Conservation (phyloP, 2,329 filamentous ascomycete genomes). For the Lachnellula occidentalis region DNA sequence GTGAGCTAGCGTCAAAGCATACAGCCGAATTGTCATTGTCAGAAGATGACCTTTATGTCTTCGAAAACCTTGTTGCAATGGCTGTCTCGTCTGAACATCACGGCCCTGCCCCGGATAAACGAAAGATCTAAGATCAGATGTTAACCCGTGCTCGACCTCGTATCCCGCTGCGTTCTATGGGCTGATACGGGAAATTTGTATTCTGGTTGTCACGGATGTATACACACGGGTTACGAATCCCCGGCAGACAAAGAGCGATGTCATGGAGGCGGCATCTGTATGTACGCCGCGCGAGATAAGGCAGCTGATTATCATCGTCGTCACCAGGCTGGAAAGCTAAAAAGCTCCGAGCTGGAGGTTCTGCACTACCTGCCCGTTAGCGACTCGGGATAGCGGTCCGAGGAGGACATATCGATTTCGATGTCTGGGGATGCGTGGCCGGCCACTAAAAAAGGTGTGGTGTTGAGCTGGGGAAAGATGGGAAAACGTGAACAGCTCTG, state of each 20-base stretch:
- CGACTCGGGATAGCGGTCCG: no score
- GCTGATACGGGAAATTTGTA: constrained; percentile 1
- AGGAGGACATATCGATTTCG: no score
- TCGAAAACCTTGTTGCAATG: constrained; percentile 3
- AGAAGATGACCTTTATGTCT: constrained; percentile 4
- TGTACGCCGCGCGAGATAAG: background rate
- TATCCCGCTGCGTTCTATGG: constrained; percentile 1
- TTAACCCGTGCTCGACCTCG: background rate
- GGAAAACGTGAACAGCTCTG: no score
- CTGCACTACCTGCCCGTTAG: no score
- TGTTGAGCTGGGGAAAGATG: no score
- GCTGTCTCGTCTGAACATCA: background rate
- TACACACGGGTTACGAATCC: background rate
- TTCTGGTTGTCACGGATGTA: constrained; percentile 5
- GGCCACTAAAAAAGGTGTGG: no score
- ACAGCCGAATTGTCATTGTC: constrained; percentile 4
- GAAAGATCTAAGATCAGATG: background rate
- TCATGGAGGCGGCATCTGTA: background rate
- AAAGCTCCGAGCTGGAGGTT: no score
- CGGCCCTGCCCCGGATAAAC: background rate
- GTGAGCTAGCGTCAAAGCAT: background rate
- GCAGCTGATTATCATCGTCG: no score
- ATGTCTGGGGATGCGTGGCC: no score
- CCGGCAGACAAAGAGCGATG: background rate
- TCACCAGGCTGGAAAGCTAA: no score